A percentile compares a stretch with the other conserved stretches of the same genome.
phyloP scores from a whole-genome alignment of 1,284 basidiomycete genomes.

The Wallemia hederae region DNA sequence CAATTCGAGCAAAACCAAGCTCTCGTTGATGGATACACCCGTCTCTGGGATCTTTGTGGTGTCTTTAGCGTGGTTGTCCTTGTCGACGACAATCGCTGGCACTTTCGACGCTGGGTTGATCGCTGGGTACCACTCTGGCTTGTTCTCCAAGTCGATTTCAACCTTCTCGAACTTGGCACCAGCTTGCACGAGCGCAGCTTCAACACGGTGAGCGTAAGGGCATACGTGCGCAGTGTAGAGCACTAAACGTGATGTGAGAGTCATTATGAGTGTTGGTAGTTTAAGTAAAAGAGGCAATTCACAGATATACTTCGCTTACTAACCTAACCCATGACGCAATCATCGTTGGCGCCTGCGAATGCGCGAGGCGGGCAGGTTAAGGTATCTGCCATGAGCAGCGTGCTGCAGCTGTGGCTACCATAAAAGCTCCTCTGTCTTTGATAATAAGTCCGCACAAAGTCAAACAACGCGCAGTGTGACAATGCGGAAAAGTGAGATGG shows the following conservation, averaged over 20 bases:
- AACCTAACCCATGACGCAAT: too few species aligned
- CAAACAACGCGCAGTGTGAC: too few species aligned
- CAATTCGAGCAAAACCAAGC: conserved; percentile 31
- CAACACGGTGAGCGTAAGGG: not conserved
- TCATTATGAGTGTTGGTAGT: not conserved
- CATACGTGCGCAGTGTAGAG: not conserved
- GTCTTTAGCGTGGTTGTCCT: not conserved
- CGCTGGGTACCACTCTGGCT: conserved; percentile 19
- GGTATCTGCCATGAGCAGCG: too few species aligned
- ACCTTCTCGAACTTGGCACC: conserved; percentile 22
- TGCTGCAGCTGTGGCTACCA: too few species aligned
- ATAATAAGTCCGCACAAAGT: too few species aligned
- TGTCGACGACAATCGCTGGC: conserved; percentile 23
- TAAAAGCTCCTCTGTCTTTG: too few species aligned
- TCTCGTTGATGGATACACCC: conserved; percentile 27
- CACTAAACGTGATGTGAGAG: not conserved
- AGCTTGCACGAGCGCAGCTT: conserved; percentile 24
- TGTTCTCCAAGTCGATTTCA: conserved; percentile 29
- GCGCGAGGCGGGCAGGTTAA: too few species aligned
- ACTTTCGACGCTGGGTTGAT: conserved; percentile 15
- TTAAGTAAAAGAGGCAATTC: not conserved
- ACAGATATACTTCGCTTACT: too few species aligned
- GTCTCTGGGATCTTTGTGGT: conserved; percentile 18
- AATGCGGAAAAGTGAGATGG: too few species aligned
- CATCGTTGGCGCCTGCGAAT: too few species aligned